These are phyloP conservation scores for Colletotrichum sp. DNA, from an alignment of 2,329 filamentous ascomycete species.

Conservation along the genomic window DNA sequence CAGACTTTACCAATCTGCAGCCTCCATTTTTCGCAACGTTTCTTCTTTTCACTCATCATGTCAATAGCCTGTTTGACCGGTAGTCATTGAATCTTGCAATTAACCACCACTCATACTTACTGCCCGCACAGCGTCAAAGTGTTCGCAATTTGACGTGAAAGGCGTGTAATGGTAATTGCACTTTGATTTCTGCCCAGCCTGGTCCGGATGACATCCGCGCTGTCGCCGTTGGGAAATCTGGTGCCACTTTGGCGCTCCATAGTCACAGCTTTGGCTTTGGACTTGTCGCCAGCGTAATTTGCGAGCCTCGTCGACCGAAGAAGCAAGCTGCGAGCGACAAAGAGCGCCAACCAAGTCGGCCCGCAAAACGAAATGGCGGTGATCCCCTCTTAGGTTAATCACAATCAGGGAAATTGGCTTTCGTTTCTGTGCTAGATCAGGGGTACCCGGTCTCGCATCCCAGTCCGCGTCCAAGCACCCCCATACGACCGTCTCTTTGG, in stretches of 20 bases:
- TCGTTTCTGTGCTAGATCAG: slow-evolving; percentile 16
- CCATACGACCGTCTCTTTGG: slow-evolving; percentile 22
- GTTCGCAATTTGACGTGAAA: not conserved
- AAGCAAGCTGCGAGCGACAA: slow-evolving; percentile 6
- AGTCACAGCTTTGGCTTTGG: slow-evolving; percentile 3
- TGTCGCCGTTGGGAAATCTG: not conserved
- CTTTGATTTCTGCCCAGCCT: not conserved
- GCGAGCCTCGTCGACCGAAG: slow-evolving; percentile 5
- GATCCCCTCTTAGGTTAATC: slow-evolving; percentile 17
- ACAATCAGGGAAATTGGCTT: slow-evolving; percentile 24
- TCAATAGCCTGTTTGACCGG: not conserved
- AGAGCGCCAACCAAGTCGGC: slow-evolving; percentile 2
- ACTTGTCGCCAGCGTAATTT: not conserved
- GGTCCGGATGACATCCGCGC: slow-evolving; percentile 16
- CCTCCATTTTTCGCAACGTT: not conserved
- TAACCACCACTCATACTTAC: not conserved
- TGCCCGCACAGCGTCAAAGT: not conserved
- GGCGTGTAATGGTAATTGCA: not conserved
- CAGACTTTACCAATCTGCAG: not conserved
- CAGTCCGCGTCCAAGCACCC: slow-evolving; percentile 15
- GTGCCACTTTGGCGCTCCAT: not conserved
- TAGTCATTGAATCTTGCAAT: not conserved
- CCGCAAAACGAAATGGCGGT: slow-evolving; percentile 23
- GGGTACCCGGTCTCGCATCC: slow-evolving; percentile 16
- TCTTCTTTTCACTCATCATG: not conserved